Evolutionary conservation across 1,284 basidiomycete genomes (phyloP).

Genomic region (Cryptococcus jaspeensis): DNA sequence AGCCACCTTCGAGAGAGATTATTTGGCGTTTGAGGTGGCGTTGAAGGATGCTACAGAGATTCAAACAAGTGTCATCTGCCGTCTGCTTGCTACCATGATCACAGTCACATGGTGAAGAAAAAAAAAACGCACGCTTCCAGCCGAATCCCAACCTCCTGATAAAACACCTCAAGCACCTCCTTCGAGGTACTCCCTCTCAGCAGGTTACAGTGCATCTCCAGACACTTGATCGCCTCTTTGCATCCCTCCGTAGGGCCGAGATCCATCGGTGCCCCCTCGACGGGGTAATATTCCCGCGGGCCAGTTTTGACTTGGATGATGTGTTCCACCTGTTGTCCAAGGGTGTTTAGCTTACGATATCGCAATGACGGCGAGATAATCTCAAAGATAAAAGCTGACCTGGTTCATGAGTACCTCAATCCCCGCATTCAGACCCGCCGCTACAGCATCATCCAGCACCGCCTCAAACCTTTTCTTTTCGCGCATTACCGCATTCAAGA

Average conservation of each 20-base stretch:
- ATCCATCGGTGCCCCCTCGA: constrained; percentile 70
- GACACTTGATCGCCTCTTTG: constrained; percentile 75
- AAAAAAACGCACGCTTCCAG: constrained; percentile 68
- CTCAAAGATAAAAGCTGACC: constrained; percentile 51
- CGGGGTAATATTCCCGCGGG: constrained; percentile 85
- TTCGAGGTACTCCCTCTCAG: constrained; percentile 90
- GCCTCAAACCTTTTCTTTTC: constrained; percentile 97
- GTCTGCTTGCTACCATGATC: background rate
- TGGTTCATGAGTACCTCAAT: constrained; percentile 96
- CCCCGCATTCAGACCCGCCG: constrained; percentile 86
- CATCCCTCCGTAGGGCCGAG: constrained; percentile 84
- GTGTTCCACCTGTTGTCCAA: constrained; percentile 72
- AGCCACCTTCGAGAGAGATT: constrained; percentile 88
- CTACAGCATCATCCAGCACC: constrained; percentile 86
- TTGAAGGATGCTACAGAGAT: constrained; percentile 70
- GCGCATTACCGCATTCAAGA: constrained; percentile 85
- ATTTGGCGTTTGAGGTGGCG: constrained; percentile 97
- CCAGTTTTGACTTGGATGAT: constrained; percentile 80
- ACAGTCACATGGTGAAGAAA: background rate
- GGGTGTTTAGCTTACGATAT: constrained; percentile 22
- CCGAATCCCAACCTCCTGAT: constrained; percentile 92
- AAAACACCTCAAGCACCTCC: constrained; percentile 95
- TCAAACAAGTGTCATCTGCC: background rate
- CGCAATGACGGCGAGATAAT: too few species aligned
- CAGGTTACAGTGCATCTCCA: constrained; percentile 85